phyloP scores from a whole-genome alignment of 257 asterid genomes.

The Forsythia suspensa region DNA sequence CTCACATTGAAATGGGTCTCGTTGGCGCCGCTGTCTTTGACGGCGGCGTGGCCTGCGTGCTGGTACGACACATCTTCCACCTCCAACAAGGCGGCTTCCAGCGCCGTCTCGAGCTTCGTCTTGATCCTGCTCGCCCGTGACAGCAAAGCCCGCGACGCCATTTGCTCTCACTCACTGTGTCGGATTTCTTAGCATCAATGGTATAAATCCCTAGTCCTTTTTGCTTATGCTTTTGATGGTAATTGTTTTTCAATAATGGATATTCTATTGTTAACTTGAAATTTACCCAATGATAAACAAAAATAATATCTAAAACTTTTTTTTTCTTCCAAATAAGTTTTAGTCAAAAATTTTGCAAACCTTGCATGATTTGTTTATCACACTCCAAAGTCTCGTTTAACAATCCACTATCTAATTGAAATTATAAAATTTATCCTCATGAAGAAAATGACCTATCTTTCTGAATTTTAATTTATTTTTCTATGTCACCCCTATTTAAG shows the following conservation, averaged over 20 bases:
- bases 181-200: not conserved
- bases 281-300: too few relatives aligned
- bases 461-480: too few relatives aligned
- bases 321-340: too few relatives aligned
- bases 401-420: too few relatives aligned
- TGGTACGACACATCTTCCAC: constrained; percentile 89
- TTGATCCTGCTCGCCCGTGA: constrained; percentile 74
- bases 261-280: too few relatives aligned
- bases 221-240: not conserved
- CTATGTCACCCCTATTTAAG: too few relatives aligned
- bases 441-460: too few relatives aligned
- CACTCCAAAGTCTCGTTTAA: too few relatives aligned
- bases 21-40: constrained; percentile 53
- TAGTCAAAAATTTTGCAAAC: too few relatives aligned
- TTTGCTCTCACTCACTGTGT: constrained; percentile 22
- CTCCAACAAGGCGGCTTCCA: constrained; percentile 62
- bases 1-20: constrained; percentile 87
- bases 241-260: not conserved
- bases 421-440: too few relatives aligned
- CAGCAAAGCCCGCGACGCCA: constrained; percentile 64
- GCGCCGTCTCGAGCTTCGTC: constrained; percentile 70
- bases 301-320: too few relatives aligned
- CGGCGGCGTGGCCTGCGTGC: constrained; percentile 95
- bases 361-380: too few relatives aligned
- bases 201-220: not conserved